Conservation (phyloP, 768 basidiomycete genomes). For the Fibroporia radiculosa region DNA sequence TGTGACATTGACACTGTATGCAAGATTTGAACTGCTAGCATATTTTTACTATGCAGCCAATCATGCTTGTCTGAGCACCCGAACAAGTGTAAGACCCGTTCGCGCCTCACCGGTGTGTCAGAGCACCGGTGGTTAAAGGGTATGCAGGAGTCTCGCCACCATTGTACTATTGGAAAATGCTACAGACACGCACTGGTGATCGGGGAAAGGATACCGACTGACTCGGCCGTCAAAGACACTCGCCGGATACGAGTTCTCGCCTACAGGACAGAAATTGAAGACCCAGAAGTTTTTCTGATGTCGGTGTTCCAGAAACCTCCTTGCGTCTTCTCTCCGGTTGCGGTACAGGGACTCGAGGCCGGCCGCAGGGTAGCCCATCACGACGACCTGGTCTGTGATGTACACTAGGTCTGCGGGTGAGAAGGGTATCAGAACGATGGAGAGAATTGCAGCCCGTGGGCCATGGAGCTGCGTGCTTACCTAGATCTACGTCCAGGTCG, state of each 20-base stretch:
- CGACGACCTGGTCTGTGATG: slow-evolving; percentile 67
- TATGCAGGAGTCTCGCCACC: too few relatives aligned
- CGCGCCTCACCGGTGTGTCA: too few relatives aligned
- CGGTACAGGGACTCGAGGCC: slow-evolving; percentile 77
- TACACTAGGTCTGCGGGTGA: slow-evolving; percentile 43
- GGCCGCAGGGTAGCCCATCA: slow-evolving; percentile 79
- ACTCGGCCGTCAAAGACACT: slow-evolving; percentile 64
- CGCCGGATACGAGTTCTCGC: slow-evolving; percentile 74
- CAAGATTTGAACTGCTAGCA: too few relatives aligned
- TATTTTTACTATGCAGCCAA: too few relatives aligned
- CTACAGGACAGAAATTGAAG: slow-evolving; percentile 80
- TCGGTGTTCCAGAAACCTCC: slow-evolving; percentile 62
- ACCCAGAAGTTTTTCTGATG: slow-evolving; percentile 80
- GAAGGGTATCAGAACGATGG: background rate
- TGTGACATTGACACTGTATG: too few relatives aligned
- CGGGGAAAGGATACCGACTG: slow-evolving; percentile 83
- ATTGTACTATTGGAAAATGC: background rate
- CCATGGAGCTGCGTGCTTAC: slow-evolving; percentile 28
- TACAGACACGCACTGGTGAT: slow-evolving; percentile 63
- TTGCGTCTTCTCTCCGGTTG: slow-evolving; percentile 69
- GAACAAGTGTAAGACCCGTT: too few relatives aligned
- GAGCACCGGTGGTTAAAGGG: too few relatives aligned
- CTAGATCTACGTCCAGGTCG: slow-evolving; percentile 61
- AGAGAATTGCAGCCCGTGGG: slow-evolving; percentile 1
- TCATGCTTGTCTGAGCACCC: too few relatives aligned